These are phyloP conservation scores for Tolypocladium cylindrosporum DNA, from an alignment of 2,329 filamentous ascomycete species.

Conservation along the genomic window DNA sequence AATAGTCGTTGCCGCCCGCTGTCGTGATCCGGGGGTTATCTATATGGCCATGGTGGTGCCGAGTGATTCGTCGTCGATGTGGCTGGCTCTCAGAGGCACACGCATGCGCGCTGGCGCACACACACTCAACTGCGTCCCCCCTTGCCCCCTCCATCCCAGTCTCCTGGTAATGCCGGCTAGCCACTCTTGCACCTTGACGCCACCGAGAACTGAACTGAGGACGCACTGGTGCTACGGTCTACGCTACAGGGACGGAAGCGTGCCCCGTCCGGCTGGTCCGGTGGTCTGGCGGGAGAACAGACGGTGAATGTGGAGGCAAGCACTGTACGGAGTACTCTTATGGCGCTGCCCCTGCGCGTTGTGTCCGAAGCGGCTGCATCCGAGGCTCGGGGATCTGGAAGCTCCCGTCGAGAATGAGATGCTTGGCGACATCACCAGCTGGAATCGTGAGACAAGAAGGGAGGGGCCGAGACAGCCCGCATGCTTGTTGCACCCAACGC, in stretches of 20 bases:
- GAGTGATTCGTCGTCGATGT: neutral
- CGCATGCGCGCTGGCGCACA: neutral
- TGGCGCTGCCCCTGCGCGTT: neutral
- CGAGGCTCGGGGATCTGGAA: neutral
- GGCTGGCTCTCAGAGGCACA: neutral
- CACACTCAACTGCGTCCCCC: neutral
- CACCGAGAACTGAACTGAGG: neutral
- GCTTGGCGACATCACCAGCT: neutral
- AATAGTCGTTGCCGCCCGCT: neutral
- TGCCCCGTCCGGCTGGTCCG: neutral
- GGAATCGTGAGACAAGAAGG: neutral
- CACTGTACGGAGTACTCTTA: neutral
- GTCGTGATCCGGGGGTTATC: neutral
- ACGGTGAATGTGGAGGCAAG: neutral
- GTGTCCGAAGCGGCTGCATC: neutral
- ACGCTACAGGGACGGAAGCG: neutral
- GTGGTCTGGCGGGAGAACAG: neutral
- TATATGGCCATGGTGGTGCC: neutral
- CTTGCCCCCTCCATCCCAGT: neutral
- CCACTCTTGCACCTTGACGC: slow-evolving; percentile 1
- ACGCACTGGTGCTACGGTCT: neutral
- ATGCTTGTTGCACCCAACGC: neutral
- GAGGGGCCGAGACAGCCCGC: neutral
- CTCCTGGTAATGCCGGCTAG: neutral
- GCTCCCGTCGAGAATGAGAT: neutral